A percentile compares a stretch with the other conserved stretches of the same genome.
Evolutionary conservation across 2,329 filamentous ascomycete species (phyloP).

Genomic region (Paraconiothyrium brasiliense): DNA sequence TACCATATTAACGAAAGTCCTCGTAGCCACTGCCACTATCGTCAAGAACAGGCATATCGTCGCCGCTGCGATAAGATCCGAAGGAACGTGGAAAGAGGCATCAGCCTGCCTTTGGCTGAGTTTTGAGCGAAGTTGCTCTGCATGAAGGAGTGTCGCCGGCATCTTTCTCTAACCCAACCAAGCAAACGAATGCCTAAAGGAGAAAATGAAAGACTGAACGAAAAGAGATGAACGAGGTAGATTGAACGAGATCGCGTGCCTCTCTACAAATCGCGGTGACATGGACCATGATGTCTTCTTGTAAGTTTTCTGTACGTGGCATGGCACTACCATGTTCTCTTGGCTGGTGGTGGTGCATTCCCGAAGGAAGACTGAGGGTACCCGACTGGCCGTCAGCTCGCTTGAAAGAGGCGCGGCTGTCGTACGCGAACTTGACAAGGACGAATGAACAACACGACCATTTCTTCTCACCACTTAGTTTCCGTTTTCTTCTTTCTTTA

Average conservation of each 20-base stretch:
- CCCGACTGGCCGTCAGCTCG: slow-evolving; percentile 13
- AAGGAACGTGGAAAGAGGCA: slow-evolving; percentile 16
- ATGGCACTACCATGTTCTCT: slow-evolving; percentile 9
- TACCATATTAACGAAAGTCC: slow-evolving; percentile 19
- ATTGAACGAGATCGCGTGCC: neutral
- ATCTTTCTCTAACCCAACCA: slow-evolving; percentile 2
- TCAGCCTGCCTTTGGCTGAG: slow-evolving; percentile 14
- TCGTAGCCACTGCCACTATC: slow-evolving; percentile 16
- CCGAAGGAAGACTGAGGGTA: slow-evolving; percentile 14
- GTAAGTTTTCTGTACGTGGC: slow-evolving; percentile 12
- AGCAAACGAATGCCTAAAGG: slow-evolving; percentile 13
- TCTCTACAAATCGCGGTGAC: neutral
- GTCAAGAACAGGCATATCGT: slow-evolving; percentile 26
- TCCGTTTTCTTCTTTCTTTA: neutral
- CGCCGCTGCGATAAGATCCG: slow-evolving; percentile 19
- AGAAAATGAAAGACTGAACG: slow-evolving; percentile 12
- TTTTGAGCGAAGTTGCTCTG: slow-evolving; percentile 4
- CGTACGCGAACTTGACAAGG: neutral
- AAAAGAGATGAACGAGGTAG: slow-evolving; percentile 2
- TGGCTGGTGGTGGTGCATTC: slow-evolving; percentile 12
- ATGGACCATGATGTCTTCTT: slow-evolving; percentile 8
- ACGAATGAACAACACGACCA: neutral
- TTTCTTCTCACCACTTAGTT: neutral
- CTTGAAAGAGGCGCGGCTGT: slow-evolving; percentile 5
- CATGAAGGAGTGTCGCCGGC: slow-evolving; percentile 9